Conservation (phyloP, 306 rosid genomes). For the Quercus agrifolia region DNA sequence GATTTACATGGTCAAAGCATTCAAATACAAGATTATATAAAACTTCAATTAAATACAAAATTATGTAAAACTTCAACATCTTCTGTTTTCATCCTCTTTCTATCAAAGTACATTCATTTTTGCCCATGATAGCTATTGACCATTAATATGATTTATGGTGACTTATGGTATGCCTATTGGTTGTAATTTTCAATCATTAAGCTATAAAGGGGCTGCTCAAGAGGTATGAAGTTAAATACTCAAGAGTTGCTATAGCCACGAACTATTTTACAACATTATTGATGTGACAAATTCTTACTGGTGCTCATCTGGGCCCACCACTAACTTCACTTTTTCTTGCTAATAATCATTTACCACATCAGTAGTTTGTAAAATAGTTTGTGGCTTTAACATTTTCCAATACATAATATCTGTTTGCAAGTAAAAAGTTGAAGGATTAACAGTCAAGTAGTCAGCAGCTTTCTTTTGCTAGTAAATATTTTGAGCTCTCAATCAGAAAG, state of each 20-base stretch:
- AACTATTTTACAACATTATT: no score
- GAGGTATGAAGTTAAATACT: no score
- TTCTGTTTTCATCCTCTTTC: background rate
- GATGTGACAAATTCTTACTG: no score
- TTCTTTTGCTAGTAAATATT: background rate
- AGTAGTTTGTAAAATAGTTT: no score
- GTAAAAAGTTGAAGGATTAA: background rate
- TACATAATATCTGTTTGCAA: no score
- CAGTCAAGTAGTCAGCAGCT: background rate
- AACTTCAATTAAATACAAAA: background rate
- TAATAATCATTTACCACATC: no score
- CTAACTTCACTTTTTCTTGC: no score
- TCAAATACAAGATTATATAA: background rate
- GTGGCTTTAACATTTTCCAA: no score
- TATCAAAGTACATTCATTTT: background rate
- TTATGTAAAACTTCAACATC: no score
- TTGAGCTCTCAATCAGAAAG: background rate
- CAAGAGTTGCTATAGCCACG: no score
- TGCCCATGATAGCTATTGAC: no score
- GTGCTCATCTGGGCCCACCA: no score
- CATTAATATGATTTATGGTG: background rate
- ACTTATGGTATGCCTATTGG: background rate
- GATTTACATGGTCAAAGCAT: background rate
- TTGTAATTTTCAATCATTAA: background rate
- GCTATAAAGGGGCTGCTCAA: background rate